Evolutionary conservation across 495 filamentous ascomycete species (phyloP).

Genomic region (Hyaloscypha variabilis): DNA sequence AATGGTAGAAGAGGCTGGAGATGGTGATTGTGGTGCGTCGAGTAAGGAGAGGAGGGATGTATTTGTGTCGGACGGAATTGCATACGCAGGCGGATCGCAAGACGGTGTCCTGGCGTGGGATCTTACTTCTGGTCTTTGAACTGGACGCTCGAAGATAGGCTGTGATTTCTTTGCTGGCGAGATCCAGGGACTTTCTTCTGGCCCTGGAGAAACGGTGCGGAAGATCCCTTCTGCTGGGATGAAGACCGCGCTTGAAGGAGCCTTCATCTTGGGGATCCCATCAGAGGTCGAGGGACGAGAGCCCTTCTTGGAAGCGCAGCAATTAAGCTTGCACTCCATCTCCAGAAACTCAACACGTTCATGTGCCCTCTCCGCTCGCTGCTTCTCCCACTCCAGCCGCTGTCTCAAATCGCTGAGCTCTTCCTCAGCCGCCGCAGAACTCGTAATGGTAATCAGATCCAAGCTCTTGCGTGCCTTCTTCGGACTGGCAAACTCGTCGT

Average conservation of each 20-base stretch:
- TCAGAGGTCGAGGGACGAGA: not conserved
- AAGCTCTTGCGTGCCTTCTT: constrained; percentile 41
- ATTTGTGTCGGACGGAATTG: constrained; percentile 42
- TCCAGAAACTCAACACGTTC: constrained; percentile 81
- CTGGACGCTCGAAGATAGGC: not conserved
- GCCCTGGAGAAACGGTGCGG: constrained; percentile 41
- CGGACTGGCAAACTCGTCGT: constrained; percentile 51
- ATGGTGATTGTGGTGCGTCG: constrained; percentile 46
- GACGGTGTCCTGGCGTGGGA: constrained; percentile 50
- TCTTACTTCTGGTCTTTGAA: not conserved
- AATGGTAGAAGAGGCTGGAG: constrained; percentile 8
- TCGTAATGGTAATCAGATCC: constrained; percentile 40
- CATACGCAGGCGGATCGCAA: constrained; percentile 51
- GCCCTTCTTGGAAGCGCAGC: constrained; percentile 58
- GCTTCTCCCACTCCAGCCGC: constrained; percentile 67
- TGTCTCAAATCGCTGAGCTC: constrained; percentile 61
- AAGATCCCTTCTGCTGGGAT: constrained; percentile 53
- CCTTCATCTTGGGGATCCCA: constrained; percentile 1
- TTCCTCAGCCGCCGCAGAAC: constrained; percentile 47
- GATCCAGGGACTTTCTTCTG: constrained; percentile 28
- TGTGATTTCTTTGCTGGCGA: constrained; percentile 26
- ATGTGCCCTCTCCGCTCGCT: constrained; percentile 65
- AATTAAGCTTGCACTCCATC: constrained; percentile 75
- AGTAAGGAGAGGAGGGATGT: constrained; percentile 59
- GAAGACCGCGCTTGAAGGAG: constrained; percentile 37